Base-by-base conservation (phyloP, 495 filamentous ascomycete species). In the Penicillium waksmanii region DNA sequence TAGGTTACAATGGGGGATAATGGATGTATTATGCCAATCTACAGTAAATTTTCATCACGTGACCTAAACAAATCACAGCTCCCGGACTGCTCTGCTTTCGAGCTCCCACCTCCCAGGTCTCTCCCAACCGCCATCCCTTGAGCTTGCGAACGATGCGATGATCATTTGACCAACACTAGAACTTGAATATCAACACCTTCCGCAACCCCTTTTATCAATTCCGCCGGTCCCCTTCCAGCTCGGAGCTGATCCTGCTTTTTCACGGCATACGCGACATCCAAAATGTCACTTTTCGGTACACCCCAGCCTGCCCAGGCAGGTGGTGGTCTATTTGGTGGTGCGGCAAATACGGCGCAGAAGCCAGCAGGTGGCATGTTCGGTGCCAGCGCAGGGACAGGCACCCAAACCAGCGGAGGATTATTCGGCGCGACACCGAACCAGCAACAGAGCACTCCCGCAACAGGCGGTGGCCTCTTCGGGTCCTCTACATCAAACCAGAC, bases 211-310 rank as follows among this genome's bases (percentile, higher is more conserved):
- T 27, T 43, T 47, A n/a, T 42, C 52, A 43, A 36, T 49, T 15
- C 46, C 25, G 38, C 55, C 33, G 36, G 36, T 36, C 25, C 31
- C 17, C 27, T 12, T 4, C 18, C 9, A 25, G 27, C 46, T 50
- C 23, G 9, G 54, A 54, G 35, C 53, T 35, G 53, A 34, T 55
- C 49, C 46, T 54, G 47, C 42, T 57, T 67, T 70, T 68, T 66
- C 42, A 44, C 59, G 60, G 42, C 54, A 66, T 66, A 71, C 43
- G 60, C 46, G 43, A 47, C 40, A 25, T 46, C 57, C 55, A 67
- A 58, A 51, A 78, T 76, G 64, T 77, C 78, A 48, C 69, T 81
- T 10, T 83, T 84, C 59, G 77, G 80, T 33, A 62, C 69, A 58
- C 58, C 57, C 12, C 71, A 72, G 51, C 66, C 42, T 44, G 42